phyloP scores from a whole-genome alignment of 768 basidiomycete species.

The Russula griseocarnosa region DNA sequence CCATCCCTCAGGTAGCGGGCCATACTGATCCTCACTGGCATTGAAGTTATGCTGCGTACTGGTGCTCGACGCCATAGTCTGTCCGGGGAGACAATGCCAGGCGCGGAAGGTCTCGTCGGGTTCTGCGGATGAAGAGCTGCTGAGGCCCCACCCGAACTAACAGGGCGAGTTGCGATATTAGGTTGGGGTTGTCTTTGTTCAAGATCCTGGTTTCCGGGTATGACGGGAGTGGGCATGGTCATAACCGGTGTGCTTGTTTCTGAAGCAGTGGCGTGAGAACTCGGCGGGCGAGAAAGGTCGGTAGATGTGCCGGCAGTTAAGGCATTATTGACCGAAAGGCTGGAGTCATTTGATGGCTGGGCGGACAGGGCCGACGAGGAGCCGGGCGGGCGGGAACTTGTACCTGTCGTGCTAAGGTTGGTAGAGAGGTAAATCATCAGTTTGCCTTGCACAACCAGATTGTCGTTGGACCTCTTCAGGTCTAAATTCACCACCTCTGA shows the following conservation, averaged over 20 bases:
- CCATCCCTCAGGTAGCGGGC: constrained; percentile 88
- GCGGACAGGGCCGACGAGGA: constrained; percentile 54
- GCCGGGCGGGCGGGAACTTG: constrained; percentile 74
- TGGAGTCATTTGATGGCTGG: constrained; percentile 58
- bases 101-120: constrained; percentile 35
- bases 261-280: constrained; percentile 57
- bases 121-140: constrained; percentile 28
- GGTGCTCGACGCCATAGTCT: constrained; percentile 34
- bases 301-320: constrained; percentile 35
- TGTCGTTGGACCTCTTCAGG: constrained; percentile 98
- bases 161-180: constrained; percentile 35
- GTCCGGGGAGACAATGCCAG: constrained; percentile 35
- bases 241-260: constrained; percentile 36
- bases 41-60: constrained; percentile 73
- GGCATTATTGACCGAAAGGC: constrained; percentile 48
- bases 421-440: constrained; percentile 95
- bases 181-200: constrained; percentile 32
- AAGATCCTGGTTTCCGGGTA: constrained; percentile 32
- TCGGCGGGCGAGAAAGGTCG: constrained; percentile 58
- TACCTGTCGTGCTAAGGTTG: constrained; percentile 78
- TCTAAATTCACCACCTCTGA: constrained; percentile 92
- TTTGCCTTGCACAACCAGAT: constrained; percentile 95
- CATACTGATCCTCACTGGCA: constrained; percentile 91
- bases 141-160: constrained; percentile 36
- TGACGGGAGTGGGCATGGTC: constrained; percentile 37